Evolutionary conservation across 2,329 filamentous ascomycete genomes (phyloP).

Genomic region (Fragosphaeria purpurea): DNA sequence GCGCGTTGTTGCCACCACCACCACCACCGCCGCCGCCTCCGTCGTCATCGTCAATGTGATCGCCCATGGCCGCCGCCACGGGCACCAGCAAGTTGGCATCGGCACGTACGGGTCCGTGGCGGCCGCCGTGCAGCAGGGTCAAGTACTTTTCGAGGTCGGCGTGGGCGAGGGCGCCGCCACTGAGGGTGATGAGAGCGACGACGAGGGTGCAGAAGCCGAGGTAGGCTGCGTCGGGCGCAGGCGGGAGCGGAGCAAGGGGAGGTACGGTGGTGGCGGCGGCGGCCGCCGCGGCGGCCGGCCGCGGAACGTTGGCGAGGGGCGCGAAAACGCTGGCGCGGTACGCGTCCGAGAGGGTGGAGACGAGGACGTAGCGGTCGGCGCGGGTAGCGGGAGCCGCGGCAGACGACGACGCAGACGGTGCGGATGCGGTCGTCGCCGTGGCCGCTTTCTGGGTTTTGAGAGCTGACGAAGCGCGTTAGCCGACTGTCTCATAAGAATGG

Average conservation of each 20-base stretch:
- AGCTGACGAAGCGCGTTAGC: conserved; percentile 12
- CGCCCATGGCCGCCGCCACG: conserved; percentile 10
- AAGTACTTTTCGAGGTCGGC: conserved; percentile 62
- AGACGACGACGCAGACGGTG: background rate
- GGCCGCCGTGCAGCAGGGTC: conserved; percentile 14
- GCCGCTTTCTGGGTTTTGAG: conserved; percentile 40
- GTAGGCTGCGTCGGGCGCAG: conserved; percentile 66
- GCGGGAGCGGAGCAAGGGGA: conserved; percentile 41
- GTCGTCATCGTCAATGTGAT: conserved; percentile 14
- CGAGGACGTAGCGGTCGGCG: conserved; percentile 67
- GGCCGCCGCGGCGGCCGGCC: conserved; percentile 18
- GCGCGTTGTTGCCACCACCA: background rate
- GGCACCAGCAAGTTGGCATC: conserved; percentile 62
- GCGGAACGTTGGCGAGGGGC: background rate
- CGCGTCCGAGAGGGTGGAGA: conserved; percentile 56
- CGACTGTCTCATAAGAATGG: too few species aligned
- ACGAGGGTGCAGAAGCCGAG: conserved; percentile 71
- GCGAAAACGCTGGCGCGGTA: conserved; percentile 43
- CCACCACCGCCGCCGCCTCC: background rate
- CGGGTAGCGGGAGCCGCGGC: background rate
- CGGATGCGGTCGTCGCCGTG: background rate
- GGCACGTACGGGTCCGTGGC: conserved; percentile 22
- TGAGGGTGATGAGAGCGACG: conserved; percentile 66
- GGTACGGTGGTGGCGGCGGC: conserved; percentile 59
- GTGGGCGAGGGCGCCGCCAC: conserved; percentile 64